Percentiles rank a stretch among this genome's conserved stretches.
Conservation (phyloP, 2,329 filamentous ascomycete genomes). For the Fusarium illudens region DNA sequence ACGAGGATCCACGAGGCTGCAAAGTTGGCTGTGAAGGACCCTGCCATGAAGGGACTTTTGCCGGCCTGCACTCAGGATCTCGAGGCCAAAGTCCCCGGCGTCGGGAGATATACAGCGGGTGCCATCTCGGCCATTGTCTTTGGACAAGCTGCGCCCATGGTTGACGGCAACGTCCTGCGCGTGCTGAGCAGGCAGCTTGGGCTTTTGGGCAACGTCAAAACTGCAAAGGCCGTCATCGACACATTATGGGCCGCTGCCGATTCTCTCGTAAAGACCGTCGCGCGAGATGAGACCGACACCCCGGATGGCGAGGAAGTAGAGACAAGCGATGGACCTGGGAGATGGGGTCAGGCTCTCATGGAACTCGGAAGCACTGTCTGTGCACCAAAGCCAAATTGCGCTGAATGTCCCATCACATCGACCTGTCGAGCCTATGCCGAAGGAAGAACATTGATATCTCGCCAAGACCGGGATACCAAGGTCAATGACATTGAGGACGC, state of each 20-base stretch:
- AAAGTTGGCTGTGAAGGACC: conserved; percentile 56
- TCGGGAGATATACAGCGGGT: conserved; percentile 70
- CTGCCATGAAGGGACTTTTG: conserved; percentile 56
- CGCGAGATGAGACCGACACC: conserved; percentile 46
- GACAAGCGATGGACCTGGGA: conserved; percentile 61
- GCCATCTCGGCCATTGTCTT: conserved; percentile 71
- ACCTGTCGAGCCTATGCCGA: conserved; percentile 63
- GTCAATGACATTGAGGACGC: conserved; percentile 59
- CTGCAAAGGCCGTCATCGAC: conserved; percentile 61
- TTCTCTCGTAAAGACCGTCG: conserved; percentile 61
- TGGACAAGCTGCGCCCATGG: conserved; percentile 65
- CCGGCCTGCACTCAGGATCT: conserved; percentile 57
- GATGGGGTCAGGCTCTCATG: conserved; percentile 73
- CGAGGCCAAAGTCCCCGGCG: conserved; percentile 63
- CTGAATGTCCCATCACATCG: conserved; percentile 57
- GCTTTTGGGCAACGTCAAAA: conserved; percentile 64
- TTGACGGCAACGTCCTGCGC: conserved; percentile 70
- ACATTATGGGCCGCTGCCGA: conserved; percentile 67
- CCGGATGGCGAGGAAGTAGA: conserved; percentile 38
- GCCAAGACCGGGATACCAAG: conserved; percentile 14
- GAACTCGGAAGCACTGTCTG: conserved; percentile 71
- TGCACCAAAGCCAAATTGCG: conserved; percentile 66
- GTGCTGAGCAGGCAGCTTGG: conserved; percentile 69
- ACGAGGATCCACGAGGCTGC: conserved; percentile 67
- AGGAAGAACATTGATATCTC: conserved; percentile 47